phyloP scores from a whole-genome alignment of 2,329 filamentous ascomycete genomes.

The Neopestalotiopsis sp. region DNA sequence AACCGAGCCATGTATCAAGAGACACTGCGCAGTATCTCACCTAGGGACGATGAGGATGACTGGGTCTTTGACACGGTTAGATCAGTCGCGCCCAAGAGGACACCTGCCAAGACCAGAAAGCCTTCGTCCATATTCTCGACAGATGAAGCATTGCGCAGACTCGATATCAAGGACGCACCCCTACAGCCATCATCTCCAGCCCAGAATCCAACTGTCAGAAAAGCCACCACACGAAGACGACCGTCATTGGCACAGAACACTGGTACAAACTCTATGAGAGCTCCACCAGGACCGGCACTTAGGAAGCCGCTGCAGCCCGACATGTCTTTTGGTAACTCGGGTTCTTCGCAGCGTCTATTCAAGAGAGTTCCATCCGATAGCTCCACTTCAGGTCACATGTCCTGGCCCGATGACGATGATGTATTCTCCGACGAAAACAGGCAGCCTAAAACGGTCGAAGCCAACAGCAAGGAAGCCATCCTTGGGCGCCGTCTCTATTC shows the following conservation, averaged over 20 bases:
- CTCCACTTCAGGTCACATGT: slow-evolving; percentile 49
- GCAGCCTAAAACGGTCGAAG: slow-evolving; percentile 60
- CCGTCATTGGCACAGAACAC: slow-evolving; percentile 47
- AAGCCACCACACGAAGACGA: slow-evolving; percentile 59
- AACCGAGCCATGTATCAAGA: slow-evolving; percentile 92
- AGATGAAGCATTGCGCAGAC: slow-evolving; percentile 65
- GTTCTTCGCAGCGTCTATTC: slow-evolving; percentile 91
- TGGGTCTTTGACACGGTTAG: slow-evolving; percentile 98
- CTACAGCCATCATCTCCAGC: slow-evolving; percentile 61
- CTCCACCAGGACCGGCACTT: slow-evolving; percentile 49
- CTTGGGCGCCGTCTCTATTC: slow-evolving; percentile 82
- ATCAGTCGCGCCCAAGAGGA: slow-evolving; percentile 66
- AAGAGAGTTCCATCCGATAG: slow-evolving; percentile 80
- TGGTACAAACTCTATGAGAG: slow-evolving; percentile 45
- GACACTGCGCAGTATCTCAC: slow-evolving; percentile 76
- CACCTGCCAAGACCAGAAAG: slow-evolving; percentile 58
- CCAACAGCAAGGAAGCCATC: slow-evolving; percentile 78
- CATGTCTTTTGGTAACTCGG: slow-evolving; percentile 91
- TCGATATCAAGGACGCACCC: slow-evolving; percentile 67
- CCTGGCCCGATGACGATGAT: slow-evolving; percentile 45
- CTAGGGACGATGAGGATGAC: slow-evolving; percentile 75
- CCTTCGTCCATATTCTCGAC: slow-evolving; percentile 61
- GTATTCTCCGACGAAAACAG: slow-evolving; percentile 68
- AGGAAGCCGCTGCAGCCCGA: slow-evolving; percentile 87
- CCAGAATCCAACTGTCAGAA: slow-evolving; percentile 59